Conservation (phyloP, 805 yeast species). For the Starmerella davenportii region DNA sequence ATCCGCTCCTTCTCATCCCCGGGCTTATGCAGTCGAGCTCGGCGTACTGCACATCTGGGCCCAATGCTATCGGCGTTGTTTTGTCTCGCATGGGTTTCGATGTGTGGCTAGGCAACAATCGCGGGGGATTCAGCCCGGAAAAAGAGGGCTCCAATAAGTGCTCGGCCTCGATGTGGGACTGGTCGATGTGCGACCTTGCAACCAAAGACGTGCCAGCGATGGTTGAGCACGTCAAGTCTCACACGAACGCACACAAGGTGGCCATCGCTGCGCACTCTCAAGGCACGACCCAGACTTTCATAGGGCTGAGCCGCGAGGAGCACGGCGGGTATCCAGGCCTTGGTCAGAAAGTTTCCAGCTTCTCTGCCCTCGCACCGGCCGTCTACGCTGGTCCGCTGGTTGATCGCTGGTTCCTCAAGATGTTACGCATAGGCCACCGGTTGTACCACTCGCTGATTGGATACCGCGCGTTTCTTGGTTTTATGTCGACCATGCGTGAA, state of each 20-base stretch:
- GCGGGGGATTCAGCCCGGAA: slow-evolving; percentile 66
- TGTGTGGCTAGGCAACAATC: slow-evolving; percentile 84
- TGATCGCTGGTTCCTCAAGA: slow-evolving; percentile 28
- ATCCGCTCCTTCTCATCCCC: slow-evolving; percentile 63
- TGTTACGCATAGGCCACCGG: slow-evolving; percentile 17
- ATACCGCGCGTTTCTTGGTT: slow-evolving; percentile 55
- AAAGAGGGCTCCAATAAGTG: slow-evolving; percentile 33
- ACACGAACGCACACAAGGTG: slow-evolving; percentile 25
- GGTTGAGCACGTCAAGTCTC: slow-evolving; percentile 38
- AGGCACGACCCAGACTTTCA: slow-evolving; percentile 75
- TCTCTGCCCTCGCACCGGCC: slow-evolving; percentile 78
- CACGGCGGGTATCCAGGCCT: slow-evolving; percentile 24
- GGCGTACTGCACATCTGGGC: slow-evolving; percentile 69
- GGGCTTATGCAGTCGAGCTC: slow-evolving; percentile 81
- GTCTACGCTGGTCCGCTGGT: slow-evolving; percentile 69
- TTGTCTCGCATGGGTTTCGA: slow-evolving; percentile 70
- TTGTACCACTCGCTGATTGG: slow-evolving; percentile 41
- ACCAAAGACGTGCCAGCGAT: slow-evolving; percentile 58
- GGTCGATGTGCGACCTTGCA: slow-evolving; percentile 82
- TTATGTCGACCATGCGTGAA: slow-evolving; percentile 44
- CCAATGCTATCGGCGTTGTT: slow-evolving; percentile 49
- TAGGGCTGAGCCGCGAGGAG: slow-evolving; percentile 38
- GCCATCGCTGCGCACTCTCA: slow-evolving; percentile 74
- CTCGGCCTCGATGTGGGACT: slow-evolving; percentile 62
- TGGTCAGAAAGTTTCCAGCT: slow-evolving; percentile 42